Base-by-base conservation (phyloP, 2,329 filamentous ascomycete genomes). In the Coniochaeta ligniaria region DNA sequence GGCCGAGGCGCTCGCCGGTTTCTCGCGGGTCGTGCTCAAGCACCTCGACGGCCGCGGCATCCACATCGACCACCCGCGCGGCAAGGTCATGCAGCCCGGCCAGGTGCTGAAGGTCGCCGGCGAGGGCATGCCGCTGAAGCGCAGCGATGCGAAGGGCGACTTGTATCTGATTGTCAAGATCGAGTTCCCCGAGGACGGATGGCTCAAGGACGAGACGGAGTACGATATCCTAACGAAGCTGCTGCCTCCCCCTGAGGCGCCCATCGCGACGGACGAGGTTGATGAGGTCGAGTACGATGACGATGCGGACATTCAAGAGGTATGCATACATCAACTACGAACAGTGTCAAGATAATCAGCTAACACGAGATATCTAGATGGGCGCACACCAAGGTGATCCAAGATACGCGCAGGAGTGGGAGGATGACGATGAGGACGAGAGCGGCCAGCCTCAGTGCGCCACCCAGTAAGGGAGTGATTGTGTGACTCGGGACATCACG, bases 21-120 rank as follows among this genome's bases (percentile, higher is more conserved):
- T 99, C 79, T 91, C 91, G 58, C 86, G 94, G 38, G 90, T 96
- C 6, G 92, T 97, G 1, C 70, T 99, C 64, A 95, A 89, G 69
- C 95, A 99, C 73, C 86, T 99, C 9, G 95, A 99, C 71, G 95
- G 94, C 33, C 86, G 95, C 61, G 95, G 95, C 33, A 94, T 99
- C 62, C 84, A 89, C 61, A 80, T 99, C 55, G 83, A 87, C 60
- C 88, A 95, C 66, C 85, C 90, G 17, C 85, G 89, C 69, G 94
- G 94, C 66, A 89, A 93, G 73, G 82, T 98, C 58, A 76, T 99
- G 38, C 85, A 87, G 28, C 93, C 95, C 0, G 89, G 87, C 28
- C 91, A 99, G 71, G 84, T 94, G 8, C 81, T 99, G 67, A 96
- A 92, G 78, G 80, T 99, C 1, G 75, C 82, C 2, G 92, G 92